Evolutionary conservation across 164 flowering plant genomes (phyloP).

Genomic region (Malania oleifera): DNA sequence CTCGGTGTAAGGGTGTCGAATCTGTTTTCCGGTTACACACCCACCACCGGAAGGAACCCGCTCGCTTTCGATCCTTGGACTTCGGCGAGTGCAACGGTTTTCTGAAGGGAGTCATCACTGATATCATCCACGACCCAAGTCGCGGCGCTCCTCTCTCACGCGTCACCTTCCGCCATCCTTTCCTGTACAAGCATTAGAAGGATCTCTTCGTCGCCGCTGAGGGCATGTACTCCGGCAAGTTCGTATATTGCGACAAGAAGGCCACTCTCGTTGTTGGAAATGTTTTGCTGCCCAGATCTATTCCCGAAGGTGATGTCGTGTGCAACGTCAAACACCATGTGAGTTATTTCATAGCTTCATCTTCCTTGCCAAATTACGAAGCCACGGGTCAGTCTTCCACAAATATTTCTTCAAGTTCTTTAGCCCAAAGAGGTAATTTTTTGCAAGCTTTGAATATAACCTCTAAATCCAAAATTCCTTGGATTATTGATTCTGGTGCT

Average conservation of each 20-base stretch:
- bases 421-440: no score
- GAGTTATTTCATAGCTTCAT: no score
- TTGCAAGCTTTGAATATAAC: no score
- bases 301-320: constrained; percentile 65
- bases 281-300: constrained; percentile 42
- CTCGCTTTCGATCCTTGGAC: constrained; percentile 49
- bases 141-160: constrained; percentile 61
- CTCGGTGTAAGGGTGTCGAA: constrained; percentile 65
- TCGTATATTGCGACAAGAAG: constrained; percentile 52
- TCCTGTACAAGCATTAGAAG: constrained; percentile 57
- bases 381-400: no score
- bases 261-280: constrained; percentile 54
- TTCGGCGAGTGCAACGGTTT: constrained; percentile 67
- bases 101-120: constrained; percentile 54
- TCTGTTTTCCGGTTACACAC: constrained; percentile 63
- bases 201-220: constrained; percentile 67
- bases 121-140: constrained; percentile 63
- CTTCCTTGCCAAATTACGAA: no score
- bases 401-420: no score
- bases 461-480: no score
- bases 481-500: no score
- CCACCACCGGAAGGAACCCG: constrained; percentile 68
- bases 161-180: constrained; percentile 60
- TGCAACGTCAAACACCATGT: constrained; percentile 68
- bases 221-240: constrained; percentile 63